Percentiles rank a stretch among this genome's conserved stretches.
Evolutionary conservation across 129 eudicot genomes (phyloP).

Genomic region (Arctium minus): DNA sequence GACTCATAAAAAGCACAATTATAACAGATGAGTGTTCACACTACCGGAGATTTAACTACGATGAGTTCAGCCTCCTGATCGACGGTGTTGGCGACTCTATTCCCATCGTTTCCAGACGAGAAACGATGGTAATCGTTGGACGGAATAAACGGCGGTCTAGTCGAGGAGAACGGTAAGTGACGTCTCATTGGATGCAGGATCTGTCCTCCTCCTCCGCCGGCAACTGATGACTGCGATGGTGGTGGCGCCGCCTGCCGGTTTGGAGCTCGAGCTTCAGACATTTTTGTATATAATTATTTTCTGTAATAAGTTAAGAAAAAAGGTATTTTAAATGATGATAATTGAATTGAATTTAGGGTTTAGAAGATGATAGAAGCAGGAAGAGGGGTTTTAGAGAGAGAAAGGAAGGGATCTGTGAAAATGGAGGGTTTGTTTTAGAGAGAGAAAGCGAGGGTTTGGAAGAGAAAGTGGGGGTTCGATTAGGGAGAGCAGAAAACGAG

Average conservation of each 20-base stretch:
- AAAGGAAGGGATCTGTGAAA: conserved; percentile 25
- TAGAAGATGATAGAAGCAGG: conserved; percentile 1
- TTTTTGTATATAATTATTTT: neutral
- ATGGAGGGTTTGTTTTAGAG: conserved; percentile 31
- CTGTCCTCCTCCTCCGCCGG: conserved; percentile 46
- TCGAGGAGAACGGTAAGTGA: conserved; percentile 60
- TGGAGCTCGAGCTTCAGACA: conserved; percentile 46
- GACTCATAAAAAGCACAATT: neutral
- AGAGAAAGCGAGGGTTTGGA: conserved; percentile 40
- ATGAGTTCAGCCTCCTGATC: conserved; percentile 60
- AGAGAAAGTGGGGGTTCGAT: conserved; percentile 29
- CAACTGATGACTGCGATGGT: conserved; percentile 26
- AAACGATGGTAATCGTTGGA: conserved; percentile 73
- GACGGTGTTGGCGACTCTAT: conserved; percentile 22
- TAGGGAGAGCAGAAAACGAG: conserved; percentile 57
- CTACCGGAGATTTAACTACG: conserved; percentile 77
- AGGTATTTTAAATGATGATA: neutral
- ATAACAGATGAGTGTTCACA: conserved; percentile 9
- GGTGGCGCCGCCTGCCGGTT: conserved; percentile 48
- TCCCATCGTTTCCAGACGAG: conserved; percentile 35
- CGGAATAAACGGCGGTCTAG: conserved; percentile 67
- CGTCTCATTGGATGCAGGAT: conserved; percentile 54
- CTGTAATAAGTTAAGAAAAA: neutral
- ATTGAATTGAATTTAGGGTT: conserved; percentile 22
- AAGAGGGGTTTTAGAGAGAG: conserved; percentile 27